phyloP scores from a whole-genome alignment of 2,329 filamentous ascomycete species.

The Rosellinia necatrix region DNA sequence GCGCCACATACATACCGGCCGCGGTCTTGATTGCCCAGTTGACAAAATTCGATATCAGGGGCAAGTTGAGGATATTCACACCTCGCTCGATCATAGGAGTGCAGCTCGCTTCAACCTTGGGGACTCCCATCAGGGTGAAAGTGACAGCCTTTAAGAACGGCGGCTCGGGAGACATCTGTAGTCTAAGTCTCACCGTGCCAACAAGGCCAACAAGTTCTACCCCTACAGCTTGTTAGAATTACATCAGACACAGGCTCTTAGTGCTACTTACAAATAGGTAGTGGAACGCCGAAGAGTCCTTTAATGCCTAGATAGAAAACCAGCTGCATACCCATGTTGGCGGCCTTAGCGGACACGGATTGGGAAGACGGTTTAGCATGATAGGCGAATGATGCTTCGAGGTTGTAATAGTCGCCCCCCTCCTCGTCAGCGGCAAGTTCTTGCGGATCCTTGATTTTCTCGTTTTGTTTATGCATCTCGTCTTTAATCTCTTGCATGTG shows the following conservation, averaged over 20 bases:
- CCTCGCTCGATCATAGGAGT: constrained; percentile 91
- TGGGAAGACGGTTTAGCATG: constrained; percentile 77
- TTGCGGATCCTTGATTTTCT: constrained; percentile 81
- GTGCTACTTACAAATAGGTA: constrained; percentile 69
- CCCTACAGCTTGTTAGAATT: constrained; percentile 42
- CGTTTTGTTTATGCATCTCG: constrained; percentile 77
- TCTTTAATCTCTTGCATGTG: constrained; percentile 84
- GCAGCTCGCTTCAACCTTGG: constrained; percentile 86
- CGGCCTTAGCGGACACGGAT: constrained; percentile 77
- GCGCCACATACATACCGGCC: constrained; percentile 88
- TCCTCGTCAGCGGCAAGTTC: constrained; percentile 88
- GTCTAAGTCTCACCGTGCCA: constrained; percentile 79
- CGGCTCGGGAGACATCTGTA: constrained; percentile 86
- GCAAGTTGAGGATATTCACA: constrained; percentile 88
- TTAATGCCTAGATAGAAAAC: constrained; percentile 92
- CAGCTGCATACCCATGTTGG: constrained; percentile 96
- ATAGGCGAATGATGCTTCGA: constrained; percentile 89
- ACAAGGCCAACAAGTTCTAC: constrained; percentile 92
- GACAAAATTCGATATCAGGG: constrained; percentile 93
- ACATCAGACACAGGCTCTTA: neutral
- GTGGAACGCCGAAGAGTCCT: constrained; percentile 84
- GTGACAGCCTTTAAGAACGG: constrained; percentile 92
- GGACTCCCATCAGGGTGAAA: constrained; percentile 91
- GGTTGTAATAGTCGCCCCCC: constrained; percentile 89
- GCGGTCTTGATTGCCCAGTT: constrained; percentile 92